Evolutionary conservation across 176 grass and related monocot species (phyloP), one percentile per base, ranked within the genome.

Genomic region (Tuctoria greenei): DNA sequence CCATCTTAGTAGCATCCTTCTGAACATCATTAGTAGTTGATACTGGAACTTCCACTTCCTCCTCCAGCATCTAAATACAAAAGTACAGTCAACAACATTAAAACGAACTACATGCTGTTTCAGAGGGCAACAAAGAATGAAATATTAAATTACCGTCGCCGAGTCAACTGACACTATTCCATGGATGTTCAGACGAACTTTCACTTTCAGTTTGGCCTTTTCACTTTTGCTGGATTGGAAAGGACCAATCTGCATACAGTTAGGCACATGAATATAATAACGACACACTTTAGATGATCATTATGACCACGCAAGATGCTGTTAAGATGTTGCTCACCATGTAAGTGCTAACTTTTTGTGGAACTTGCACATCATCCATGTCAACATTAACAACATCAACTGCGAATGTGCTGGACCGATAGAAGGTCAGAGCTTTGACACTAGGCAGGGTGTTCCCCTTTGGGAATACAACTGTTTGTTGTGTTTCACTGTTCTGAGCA

Each of bases 171-270:
- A 52, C 31, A 92, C 82, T 14, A 88, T 80, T 24, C 91, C 95
- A 77, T 98, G 91, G 36, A 98, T 83, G 86, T 92, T 88, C 35
- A 94, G 84, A 59, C 86, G 80, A 20, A 87, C 87, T 83, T 83
- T 94, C 18, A 98, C 64, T 82, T 94, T 87, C 80, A 98, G 24
- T 79, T 92, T 92, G 27, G 86, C 88, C 23, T 81, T 87, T 27
- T 94, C 84, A 17, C 84, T 76, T 65, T 88, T 98, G 73, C 58
- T 82, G 24, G 84, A 35, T 68, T 92, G 89, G 71, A 94, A 98
- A 65, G 95, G 95, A 15, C 91, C 89, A 72, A 98, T 84, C 95
- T 98, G 68, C 61, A 74, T 62, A 78, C 6, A 46, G 42, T 58
- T 43, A 9, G 10, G 42, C 42, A 43, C 42, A 12, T 43, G 8